A percentile compares a stretch with the other conserved stretches of the same genome.
These are phyloP conservation scores for Paraurostyla sp. DNA, from an alignment of 73 alveolate genomes.

Conservation along the genomic window DNA sequence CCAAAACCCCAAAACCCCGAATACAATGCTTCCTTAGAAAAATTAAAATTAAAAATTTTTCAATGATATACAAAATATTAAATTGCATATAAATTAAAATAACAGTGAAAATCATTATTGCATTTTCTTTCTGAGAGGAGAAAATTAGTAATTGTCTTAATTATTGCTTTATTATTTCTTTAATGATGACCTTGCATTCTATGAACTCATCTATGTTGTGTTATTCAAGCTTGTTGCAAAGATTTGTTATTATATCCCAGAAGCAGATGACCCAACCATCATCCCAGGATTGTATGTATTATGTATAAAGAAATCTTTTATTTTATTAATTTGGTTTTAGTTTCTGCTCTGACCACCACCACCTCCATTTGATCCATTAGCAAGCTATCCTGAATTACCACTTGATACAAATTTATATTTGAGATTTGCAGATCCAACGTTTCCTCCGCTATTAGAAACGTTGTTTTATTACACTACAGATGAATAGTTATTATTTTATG, in stretches of 20 bases:
- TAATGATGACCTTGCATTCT: not conserved
- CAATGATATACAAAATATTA: too few relatives aligned
- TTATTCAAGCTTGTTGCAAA: too few relatives aligned
- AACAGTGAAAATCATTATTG: too few relatives aligned
- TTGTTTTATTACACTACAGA: not conserved
- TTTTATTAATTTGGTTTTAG: not conserved
- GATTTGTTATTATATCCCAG: too few relatives aligned
- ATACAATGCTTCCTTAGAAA: too few relatives aligned
- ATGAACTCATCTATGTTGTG: not conserved
- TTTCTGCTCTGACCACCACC: not conserved
- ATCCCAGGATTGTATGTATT: constrained; percentile 52
- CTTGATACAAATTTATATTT: constrained; percentile 32
- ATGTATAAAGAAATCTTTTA: constrained; percentile 23
- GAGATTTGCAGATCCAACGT: constrained; percentile 1
- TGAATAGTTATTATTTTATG: not conserved
- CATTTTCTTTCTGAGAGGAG: constrained; percentile 16
- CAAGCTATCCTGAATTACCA: too few relatives aligned
- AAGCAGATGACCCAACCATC: too few relatives aligned
- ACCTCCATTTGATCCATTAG: not conserved
- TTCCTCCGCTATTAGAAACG: too few relatives aligned
- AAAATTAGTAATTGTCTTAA: not conserved
- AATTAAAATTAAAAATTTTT: too few relatives aligned
- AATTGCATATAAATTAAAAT: too few relatives aligned
- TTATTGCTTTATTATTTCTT: not conserved
- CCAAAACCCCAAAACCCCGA: too few relatives aligned